Evolutionary conservation across 73 alveolate species (phyloP).

Genomic region (Effrenium voratum): DNA sequence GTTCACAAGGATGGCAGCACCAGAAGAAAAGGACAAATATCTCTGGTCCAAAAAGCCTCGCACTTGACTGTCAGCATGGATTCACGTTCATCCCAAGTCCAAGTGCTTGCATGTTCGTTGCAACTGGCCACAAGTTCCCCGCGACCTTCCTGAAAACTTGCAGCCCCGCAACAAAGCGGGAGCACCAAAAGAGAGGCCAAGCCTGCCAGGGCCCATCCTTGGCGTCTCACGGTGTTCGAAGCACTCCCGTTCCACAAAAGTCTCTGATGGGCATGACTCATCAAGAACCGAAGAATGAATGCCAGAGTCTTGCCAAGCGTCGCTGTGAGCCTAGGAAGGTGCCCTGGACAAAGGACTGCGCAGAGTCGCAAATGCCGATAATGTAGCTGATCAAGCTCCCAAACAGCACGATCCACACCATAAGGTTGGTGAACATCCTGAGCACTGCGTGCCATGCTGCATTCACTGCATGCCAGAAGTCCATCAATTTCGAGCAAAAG

Average conservation of each 20-base stretch:
- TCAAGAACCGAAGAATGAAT: no score
- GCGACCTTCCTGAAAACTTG: no score
- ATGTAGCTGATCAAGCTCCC: conserved; percentile 74
- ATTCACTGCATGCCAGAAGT: no score
- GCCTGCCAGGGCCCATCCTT: conserved; percentile 83
- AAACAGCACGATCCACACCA: conserved; percentile 79
- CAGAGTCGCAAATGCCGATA: conserved; percentile 81
- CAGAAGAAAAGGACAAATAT: conserved; percentile 72
- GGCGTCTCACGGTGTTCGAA: background rate
- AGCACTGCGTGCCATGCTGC: no score
- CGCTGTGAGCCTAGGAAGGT: conserved; percentile 76
- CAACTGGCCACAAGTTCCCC: no score
- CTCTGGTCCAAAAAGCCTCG: conserved; percentile 63
- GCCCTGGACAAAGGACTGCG: conserved; percentile 68
- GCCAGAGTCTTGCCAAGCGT: no score
- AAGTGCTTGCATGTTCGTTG: no score
- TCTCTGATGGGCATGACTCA: no score
- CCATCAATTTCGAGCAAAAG: no score
- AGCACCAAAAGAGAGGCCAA: conserved; percentile 50
- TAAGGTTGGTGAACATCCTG: conserved; percentile 56
- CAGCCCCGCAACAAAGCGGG: conserved; percentile 3
- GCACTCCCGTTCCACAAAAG: no score
- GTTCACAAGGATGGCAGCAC: conserved; percentile 71
- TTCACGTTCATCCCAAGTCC: no score
- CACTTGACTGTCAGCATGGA: no score